Percentiles rank a stretch among this genome's conserved stretches.
Evolutionary conservation across 2,329 filamentous ascomycete genomes (phyloP).

Genomic region (Dothistroma septosporum): DNA sequence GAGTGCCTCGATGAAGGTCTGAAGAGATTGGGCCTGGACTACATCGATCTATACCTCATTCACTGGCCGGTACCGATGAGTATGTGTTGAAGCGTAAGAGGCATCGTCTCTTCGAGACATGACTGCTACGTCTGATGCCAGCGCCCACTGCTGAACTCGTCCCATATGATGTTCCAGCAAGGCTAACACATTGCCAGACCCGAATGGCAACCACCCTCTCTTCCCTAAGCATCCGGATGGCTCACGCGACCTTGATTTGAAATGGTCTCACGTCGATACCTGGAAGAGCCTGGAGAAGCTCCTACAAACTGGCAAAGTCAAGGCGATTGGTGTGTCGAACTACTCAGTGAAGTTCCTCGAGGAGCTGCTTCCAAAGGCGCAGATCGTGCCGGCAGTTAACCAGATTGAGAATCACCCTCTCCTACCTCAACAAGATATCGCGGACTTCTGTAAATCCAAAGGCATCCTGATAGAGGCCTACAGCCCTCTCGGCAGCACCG

Average conservation of each 20-base stretch:
- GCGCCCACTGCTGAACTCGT: no score
- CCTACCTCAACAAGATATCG: conserved; percentile 67
- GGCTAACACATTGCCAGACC: neutral
- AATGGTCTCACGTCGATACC: conserved; percentile 68
- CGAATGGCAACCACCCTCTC: conserved; percentile 44
- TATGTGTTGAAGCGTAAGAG: no score
- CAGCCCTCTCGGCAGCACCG: conserved; percentile 48
- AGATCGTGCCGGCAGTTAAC: conserved; percentile 28
- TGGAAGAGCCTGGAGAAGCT: conserved; percentile 74
- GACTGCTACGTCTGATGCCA: no score
- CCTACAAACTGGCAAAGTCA: conserved; percentile 44
- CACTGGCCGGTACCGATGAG: conserved; percentile 66
- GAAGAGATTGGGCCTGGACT: conserved; percentile 69
- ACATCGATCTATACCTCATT: conserved; percentile 76
- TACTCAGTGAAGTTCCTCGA: conserved; percentile 47
- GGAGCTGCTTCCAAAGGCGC: conserved; percentile 42
- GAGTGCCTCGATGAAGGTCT: conserved; percentile 69
- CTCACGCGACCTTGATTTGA: conserved; percentile 65
- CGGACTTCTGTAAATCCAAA: conserved; percentile 63
- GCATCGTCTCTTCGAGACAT: no score
- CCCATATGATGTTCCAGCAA: no score
- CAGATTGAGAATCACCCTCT: conserved; percentile 68
- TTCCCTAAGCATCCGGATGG: conserved; percentile 74
- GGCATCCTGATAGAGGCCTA: conserved; percentile 71
- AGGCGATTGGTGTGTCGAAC: conserved; percentile 50